phyloP scores from a whole-genome alignment of 495 filamentous ascomycete genomes.

The Neurospora tetraspora region DNA sequence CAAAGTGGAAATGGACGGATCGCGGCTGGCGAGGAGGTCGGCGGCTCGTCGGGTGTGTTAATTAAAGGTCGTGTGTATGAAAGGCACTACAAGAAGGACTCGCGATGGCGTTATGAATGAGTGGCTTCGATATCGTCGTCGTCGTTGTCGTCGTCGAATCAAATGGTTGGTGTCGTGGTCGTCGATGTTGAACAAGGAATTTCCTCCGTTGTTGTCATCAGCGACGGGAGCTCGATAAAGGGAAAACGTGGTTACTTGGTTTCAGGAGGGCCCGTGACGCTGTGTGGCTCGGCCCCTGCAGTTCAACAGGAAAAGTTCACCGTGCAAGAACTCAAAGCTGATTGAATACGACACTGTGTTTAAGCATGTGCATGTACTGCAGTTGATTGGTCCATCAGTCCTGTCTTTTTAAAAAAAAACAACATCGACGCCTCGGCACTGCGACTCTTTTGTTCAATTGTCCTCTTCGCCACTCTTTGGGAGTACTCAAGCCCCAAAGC shows the following conservation, averaged over 20 bases:
- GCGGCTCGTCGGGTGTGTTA: background rate
- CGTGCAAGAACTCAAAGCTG: background rate
- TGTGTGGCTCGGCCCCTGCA: slow-evolving; percentile 3
- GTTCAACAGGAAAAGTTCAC: slow-evolving; percentile 1
- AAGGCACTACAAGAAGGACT: background rate
- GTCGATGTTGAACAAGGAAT: background rate
- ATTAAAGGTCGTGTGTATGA: background rate
- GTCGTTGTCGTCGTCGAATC: background rate
- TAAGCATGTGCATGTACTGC: background rate
- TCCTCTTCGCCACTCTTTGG: background rate
- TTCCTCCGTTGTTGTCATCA: background rate
- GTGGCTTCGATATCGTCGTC: background rate
- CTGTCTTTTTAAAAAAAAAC: background rate
- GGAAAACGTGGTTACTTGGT: slow-evolving; percentile 18
- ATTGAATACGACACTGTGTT: background rate
- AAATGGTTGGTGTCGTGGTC: background rate
- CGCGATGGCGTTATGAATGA: background rate
- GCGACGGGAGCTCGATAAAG: slow-evolving; percentile 4
- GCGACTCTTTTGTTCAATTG: background rate
- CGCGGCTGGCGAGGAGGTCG: background rate
- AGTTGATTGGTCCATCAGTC: background rate
- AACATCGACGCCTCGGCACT: background rate
- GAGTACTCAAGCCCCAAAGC: background rate
- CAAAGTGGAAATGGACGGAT: background rate
- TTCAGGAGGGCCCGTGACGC: slow-evolving; percentile 6